Base-by-base conservation (phyloP, 1,139 yeast species). In the Taphrina populina region DNA sequence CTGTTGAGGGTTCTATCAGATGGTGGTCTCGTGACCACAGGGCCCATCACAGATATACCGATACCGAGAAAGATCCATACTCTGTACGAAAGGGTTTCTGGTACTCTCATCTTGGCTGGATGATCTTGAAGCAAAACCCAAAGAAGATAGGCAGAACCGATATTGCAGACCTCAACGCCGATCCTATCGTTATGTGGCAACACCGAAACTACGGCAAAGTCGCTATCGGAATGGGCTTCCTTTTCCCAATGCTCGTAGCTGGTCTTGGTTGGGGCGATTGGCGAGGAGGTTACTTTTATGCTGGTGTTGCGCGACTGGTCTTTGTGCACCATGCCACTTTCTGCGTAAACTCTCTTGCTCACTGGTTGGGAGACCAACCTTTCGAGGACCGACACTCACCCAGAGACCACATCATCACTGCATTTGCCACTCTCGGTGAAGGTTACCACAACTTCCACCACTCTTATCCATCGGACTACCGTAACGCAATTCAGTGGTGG, bases 21-120 rank as follows among this genome's bases (percentile, higher is more conserved):
- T 94, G 98, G 98, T 92, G 98, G 98, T 83, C 94, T 56, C 96
- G 92, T 70, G 84, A 94, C 57, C 98, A 92, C 76, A 83, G 98
- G 76, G 81, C 94, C 62, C 98, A 92, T 74, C 98, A 92, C 76
- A 81, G 98, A 73, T 92, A 84, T 76, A 92, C 97, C 13, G 98
- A 92, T 73, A 92, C 98, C 45, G 77, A 82, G 61, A 84, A 95
- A 78, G 98, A 92, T 71, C 98, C 98, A 56, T 94, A 92, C 71
- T 95, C 88, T 68, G 98, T 97, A 49, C 83, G 95, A 75, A 80
- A 80, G 66, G 98, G 98, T 23, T 85, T 92, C 74, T 87, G 95
- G 94, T 90, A 78, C 73, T 83, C 95, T 34, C 98, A 92, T 76
- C 76, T 92, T 78, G 97, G 97, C 51, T 92, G 98, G 98, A 90